These are phyloP conservation scores for Chlorencoelia australis DNA, from an alignment of 2,329 filamentous ascomycete species.

Conservation along the genomic window DNA sequence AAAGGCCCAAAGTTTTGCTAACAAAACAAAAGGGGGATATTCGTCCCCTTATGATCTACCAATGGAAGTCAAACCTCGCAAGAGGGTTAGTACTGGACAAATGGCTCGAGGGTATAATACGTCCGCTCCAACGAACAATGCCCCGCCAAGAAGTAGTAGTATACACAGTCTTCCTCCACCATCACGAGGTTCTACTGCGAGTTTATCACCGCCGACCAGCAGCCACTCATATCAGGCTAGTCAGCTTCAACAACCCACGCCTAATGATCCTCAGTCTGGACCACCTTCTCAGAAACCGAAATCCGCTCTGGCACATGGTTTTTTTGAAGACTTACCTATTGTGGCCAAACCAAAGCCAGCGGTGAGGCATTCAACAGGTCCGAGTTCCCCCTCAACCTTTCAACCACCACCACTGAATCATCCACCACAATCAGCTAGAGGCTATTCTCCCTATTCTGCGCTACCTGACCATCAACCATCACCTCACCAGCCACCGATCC, in stretches of 20 bases:
- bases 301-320: conserved; percentile 32
- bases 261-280: conserved; percentile 1
- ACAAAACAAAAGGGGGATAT: conserved; percentile 87
- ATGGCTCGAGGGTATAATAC: conserved; percentile 20
- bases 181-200: conserved; percentile 12
- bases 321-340: conserved; percentile 70
- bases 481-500: conserved; percentile 10
- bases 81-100: conserved; percentile 47
- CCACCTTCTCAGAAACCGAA: conserved; percentile 27
- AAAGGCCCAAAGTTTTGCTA: conserved; percentile 73
- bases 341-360: conserved; percentile 50
- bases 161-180: conserved; percentile 17
- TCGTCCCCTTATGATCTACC: conserved; percentile 91
- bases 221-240: conserved; percentile 11
- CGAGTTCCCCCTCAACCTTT: conserved; percentile 16
- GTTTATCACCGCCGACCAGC: conserved; percentile 16
- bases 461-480: conserved; percentile 4
- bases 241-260: conserved; percentile 7
- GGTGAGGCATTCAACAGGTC: conserved; percentile 36
- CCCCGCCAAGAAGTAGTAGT: conserved; percentile 24
- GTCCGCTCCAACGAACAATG: conserved; percentile 7
- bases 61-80: conserved; percentile 69
- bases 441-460: not conserved
- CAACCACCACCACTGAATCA: conserved; percentile 11
- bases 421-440: conserved; percentile 9